phyloP scores from a whole-genome alignment of 768 basidiomycete genomes.

The Amanita phalloides region DNA sequence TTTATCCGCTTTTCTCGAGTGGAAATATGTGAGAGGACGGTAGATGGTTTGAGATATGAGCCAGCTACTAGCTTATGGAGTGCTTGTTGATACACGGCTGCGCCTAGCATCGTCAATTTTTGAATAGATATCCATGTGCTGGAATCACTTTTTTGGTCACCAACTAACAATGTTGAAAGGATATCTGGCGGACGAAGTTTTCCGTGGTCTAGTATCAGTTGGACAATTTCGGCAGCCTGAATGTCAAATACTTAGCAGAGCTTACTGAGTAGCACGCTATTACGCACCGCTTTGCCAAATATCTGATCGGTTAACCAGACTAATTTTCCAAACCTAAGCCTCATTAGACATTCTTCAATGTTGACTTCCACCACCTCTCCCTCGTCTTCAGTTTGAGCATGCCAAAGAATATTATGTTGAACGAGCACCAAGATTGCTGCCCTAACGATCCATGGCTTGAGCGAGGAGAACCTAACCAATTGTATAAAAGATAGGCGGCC shows the following conservation, averaged over 20 bases:
- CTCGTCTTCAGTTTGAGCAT: constrained; percentile 60
- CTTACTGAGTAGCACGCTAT: constrained; percentile 2
- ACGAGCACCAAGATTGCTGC: constrained; percentile 68
- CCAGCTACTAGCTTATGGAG: constrained; percentile 62
- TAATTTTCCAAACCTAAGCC: constrained; percentile 77
- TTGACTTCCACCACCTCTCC: constrained; percentile 77
- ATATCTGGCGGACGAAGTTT: constrained; percentile 75
- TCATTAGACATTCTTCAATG: constrained; percentile 68
- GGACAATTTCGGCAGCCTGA: constrained; percentile 70
- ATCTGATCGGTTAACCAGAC: constrained; percentile 62
- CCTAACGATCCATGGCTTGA: constrained; percentile 59
- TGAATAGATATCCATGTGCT: neutral
- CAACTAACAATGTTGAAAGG: constrained; percentile 34
- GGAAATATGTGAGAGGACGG: constrained; percentile 65
- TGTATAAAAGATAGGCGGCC: constrained; percentile 72
- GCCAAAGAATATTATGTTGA: constrained; percentile 91
- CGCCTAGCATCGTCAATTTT: constrained; percentile 10
- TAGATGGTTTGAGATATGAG: constrained; percentile 74
- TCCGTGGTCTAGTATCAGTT: constrained; percentile 72
- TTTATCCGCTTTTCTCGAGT: constrained; percentile 72
- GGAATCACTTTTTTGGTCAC: constrained; percentile 46
- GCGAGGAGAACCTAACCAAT: constrained; percentile 53
- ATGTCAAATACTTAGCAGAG: neutral
- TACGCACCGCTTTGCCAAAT: constrained; percentile 54
- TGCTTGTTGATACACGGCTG: constrained; percentile 43